Base-by-base conservation (phyloP, 148 eudicot genomes). In the Spergularia marina region DNA sequence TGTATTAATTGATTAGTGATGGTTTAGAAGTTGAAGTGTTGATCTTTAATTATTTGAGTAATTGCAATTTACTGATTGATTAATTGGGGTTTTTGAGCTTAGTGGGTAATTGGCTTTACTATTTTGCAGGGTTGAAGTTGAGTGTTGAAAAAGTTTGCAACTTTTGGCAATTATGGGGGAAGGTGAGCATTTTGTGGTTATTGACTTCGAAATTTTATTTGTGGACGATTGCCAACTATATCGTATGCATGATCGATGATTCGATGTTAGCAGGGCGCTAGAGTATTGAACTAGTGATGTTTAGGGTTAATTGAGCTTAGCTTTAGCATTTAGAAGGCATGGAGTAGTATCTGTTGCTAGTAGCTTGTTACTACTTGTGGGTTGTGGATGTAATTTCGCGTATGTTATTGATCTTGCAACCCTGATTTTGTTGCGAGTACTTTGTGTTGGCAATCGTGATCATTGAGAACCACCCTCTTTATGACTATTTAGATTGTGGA, bases 41-140 rank as follows among this genome's bases (percentile, higher is more conserved):
- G 9, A 14, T 3, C 5, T 16, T 34, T 70, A 4, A 44, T 1
- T 53, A 2, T 58, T 11, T 4, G 17, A 0, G 66, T 49, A 23
- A 76, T 30, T 68, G 57, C 49, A 52, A 76, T 59, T 69, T n/a
- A 58, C 51, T 44, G 10, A n/a, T n/a, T 65, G 13, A 2, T 17
- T 40, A 1, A 40, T 34, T 54, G 18, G 69, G 16, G 58, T 62
- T 17, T 14, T 47, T 47, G 40, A 77, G 58, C 30, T n/a, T 0
- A 70, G 53, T 77, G 70, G 53, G 30, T 60, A n/a, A 40, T 65
- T 72, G 56, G 47, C 65, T 23, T 65, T 0, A 10, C 12, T 41
- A 56, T 23, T 30, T 78, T 78, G 71, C 72, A 78, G 81, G 74
- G 63, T 47, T 76, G 40, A 12, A 25, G 39, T 52, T 61, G 59